Evolutionary conservation across 2,329 filamentous ascomycete genomes (phyloP).

Genomic region (Apiospora rasikravindrae): DNA sequence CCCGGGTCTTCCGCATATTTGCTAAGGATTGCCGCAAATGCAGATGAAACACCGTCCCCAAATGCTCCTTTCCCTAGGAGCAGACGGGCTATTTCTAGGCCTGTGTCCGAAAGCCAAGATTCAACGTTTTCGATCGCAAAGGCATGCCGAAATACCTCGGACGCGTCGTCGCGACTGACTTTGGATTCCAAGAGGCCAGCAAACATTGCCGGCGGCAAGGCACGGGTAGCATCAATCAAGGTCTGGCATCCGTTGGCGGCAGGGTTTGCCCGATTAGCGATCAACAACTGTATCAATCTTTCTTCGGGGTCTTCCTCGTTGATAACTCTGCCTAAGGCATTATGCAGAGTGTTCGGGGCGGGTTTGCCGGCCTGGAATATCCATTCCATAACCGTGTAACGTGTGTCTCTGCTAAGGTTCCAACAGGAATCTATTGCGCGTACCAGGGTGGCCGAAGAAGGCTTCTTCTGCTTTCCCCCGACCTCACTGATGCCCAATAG

Average conservation of each 20-base stretch:
- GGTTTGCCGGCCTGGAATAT: conserved; percentile 58
- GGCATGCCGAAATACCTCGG: conserved; percentile 49
- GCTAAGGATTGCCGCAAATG: conserved; percentile 53
- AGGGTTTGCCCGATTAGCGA: conserved; percentile 58
- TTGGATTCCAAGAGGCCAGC: conserved; percentile 48
- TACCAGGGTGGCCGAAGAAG: conserved; percentile 53
- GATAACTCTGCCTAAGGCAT: conserved; percentile 55
- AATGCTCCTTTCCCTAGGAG: conserved; percentile 55
- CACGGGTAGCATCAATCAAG: conserved; percentile 54
- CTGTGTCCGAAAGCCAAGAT: conserved; percentile 53
- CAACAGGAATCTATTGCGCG: conserved; percentile 60
- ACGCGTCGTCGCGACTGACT: conserved; percentile 50
- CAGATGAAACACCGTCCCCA: conserved; percentile 51
- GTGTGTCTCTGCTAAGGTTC: conserved; percentile 53
- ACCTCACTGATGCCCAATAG: conserved; percentile 54
- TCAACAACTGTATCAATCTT: conserved; percentile 52
- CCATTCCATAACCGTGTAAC: conserved; percentile 54
- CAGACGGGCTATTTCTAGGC: conserved; percentile 51
- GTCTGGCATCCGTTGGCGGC: conserved; percentile 57
- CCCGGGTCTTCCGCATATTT: conserved; percentile 45
- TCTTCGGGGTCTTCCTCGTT: conserved; percentile 58
- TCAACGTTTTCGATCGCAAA: conserved; percentile 48
- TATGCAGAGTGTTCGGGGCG: conserved; percentile 55
- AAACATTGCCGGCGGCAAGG: conserved; percentile 45
- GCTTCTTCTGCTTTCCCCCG: conserved; percentile 50